phyloP scores from a whole-genome alignment of 139 green algal species.

The Coelastrella sp. region DNA sequence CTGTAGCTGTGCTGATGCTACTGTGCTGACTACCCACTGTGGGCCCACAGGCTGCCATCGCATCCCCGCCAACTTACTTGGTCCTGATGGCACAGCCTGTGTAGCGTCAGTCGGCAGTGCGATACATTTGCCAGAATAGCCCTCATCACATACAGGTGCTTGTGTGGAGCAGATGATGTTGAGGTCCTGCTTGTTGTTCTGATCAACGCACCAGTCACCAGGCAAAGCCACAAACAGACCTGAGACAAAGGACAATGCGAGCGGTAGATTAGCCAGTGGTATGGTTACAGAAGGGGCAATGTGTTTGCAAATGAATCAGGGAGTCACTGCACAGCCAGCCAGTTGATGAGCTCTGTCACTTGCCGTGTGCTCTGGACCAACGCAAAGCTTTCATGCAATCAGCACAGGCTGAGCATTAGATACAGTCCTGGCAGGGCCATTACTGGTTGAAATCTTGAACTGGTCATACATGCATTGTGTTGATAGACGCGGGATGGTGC shows the following conservation, averaged over 20 bases:
- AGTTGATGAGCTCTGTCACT: no score
- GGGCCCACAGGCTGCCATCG: not conserved
- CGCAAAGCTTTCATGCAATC: no score
- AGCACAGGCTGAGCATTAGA: no score
- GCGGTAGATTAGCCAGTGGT: not conserved
- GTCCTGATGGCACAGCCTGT: not conserved
- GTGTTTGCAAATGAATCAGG: no score
- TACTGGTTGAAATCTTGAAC: no score
- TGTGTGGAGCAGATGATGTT: constrained; percentile 2
- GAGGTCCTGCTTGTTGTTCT: constrained; percentile 1
- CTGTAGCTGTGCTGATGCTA: no score
- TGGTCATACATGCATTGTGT: no score
- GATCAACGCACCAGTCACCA: constrained; percentile 24
- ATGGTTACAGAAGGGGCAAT: not conserved
- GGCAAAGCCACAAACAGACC: constrained; percentile 20
- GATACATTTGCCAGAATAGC: constrained; percentile 25
- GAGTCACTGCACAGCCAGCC: no score
- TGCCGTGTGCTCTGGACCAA: no score
- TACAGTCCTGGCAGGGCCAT: no score
- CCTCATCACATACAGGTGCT: constrained; percentile 22
- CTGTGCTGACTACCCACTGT: no score
- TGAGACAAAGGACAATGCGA: not conserved
- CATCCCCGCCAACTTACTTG: not conserved
- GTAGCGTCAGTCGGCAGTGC: not conserved
- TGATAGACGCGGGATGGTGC: no score